Percentiles rank a stretch among this genome's conserved stretches.
phyloP scores from a whole-genome alignment of 1,284 basidiomycete genomes.

The Uromyces viciae-fabae region DNA sequence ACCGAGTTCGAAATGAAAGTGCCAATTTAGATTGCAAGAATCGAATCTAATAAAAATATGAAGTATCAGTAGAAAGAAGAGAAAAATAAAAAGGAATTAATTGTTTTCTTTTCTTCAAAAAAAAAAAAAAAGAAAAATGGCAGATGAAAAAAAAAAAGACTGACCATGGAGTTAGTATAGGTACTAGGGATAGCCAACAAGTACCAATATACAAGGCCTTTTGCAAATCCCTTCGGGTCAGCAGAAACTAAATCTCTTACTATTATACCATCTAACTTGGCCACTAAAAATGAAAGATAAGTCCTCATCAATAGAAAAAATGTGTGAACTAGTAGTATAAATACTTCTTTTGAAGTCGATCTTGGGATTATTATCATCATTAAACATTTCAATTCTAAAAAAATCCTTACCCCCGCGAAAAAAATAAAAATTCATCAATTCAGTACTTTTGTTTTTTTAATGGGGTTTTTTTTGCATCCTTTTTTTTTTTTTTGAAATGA shows the following conservation, averaged over 20 bases:
- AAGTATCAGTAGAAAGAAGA: background rate
- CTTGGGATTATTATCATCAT: constrained; percentile 69
- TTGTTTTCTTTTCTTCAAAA: background rate
- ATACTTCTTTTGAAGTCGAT: constrained; percentile 68
- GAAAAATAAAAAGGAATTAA: background rate
- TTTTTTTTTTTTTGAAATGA: background rate
- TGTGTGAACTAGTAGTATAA: constrained; percentile 74
- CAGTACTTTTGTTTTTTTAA: too few relatives aligned
- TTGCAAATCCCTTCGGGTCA: constrained; percentile 76
- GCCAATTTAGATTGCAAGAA: constrained; percentile 87
- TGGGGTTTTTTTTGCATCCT: too few relatives aligned
- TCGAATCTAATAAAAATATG: constrained; percentile 63
- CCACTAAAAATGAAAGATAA: constrained; percentile 78
- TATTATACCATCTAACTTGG: constrained; percentile 81
- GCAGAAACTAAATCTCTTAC: constrained; percentile 78
- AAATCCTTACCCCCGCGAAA: background rate
- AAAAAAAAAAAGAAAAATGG: background rate
- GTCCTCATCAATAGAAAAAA: constrained; percentile 83
- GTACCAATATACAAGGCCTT: constrained; percentile 84
- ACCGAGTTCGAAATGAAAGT: constrained; percentile 73
- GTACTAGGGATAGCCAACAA: constrained; percentile 83
- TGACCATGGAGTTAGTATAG: constrained; percentile 90
- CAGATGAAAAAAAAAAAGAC: constrained; percentile 39
- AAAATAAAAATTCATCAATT: background rate
- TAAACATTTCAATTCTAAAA: constrained; percentile 65